Evolutionary conservation across 2,329 filamentous ascomycete genomes (phyloP).

Genomic region (Penicillium vulpinum): DNA sequence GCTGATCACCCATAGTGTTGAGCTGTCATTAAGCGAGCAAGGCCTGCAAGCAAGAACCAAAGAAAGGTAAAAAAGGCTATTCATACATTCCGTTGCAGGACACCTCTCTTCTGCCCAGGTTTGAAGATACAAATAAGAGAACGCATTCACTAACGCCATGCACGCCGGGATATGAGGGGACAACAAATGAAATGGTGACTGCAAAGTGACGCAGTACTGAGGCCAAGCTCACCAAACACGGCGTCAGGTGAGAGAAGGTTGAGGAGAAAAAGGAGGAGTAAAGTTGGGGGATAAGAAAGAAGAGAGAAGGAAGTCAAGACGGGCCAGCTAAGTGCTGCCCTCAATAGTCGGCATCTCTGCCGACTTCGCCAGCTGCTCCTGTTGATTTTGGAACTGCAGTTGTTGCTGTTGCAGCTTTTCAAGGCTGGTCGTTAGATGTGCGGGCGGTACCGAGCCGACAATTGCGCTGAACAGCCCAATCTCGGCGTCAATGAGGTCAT

Average conservation of each 20-base stretch:
- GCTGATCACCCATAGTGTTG: neutral
- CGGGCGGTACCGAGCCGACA: conserved; percentile 14
- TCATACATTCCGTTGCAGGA: conserved; percentile 21
- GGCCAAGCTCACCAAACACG: neutral
- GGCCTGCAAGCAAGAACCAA: neutral
- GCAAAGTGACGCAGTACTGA: neutral
- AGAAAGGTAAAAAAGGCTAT: conserved; percentile 12
- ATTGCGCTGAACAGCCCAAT: conserved; percentile 36
- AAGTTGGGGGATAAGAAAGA: neutral
- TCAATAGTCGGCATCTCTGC: conserved; percentile 10
- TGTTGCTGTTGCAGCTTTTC: conserved; percentile 28
- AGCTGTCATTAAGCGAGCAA: neutral
- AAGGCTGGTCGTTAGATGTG: conserved; percentile 19
- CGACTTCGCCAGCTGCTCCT: conserved; percentile 20
- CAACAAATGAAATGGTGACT: neutral
- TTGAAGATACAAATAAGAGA: conserved; percentile 3
- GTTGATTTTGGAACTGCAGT: conserved; percentile 20
- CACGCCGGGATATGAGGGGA: conserved; percentile 5
- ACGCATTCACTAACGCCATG: conserved; percentile 4
- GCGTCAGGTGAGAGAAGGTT: neutral
- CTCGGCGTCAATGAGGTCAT: conserved; percentile 46
- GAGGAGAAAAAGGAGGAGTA: neutral
- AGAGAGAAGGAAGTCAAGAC: neutral
- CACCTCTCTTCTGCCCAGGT: neutral
- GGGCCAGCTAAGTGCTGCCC: conserved; percentile 9